Percentiles rank a stretch among this genome's conserved stretches.
These are phyloP conservation scores for Cnidoscolus chayamansa DNA, from an alignment of 441 rosid genomes.

Conservation along the genomic window DNA sequence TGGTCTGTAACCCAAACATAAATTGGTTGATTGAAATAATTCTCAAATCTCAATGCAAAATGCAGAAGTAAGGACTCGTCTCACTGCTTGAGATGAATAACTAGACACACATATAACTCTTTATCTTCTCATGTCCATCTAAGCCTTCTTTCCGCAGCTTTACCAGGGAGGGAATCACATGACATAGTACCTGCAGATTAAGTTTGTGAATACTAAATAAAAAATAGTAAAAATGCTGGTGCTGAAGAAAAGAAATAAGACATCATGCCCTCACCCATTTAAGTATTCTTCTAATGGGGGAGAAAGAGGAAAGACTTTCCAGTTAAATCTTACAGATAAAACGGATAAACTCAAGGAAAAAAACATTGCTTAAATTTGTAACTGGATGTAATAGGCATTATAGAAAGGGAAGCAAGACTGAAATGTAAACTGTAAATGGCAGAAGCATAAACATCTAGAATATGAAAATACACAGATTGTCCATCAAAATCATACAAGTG, in stretches of 20 bases:
- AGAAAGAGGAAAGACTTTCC: not conserved
- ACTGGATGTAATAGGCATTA: not conserved
- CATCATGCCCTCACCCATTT: not conserved
- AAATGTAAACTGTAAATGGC: not conserved
- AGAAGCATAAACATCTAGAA: not conserved
- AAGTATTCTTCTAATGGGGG: not conserved
- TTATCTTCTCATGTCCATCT: slow-evolving; percentile 95
- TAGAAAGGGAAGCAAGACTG: not conserved
- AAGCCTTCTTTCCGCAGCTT: slow-evolving; percentile 95
- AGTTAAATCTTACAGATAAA: not conserved
- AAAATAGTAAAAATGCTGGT: not conserved
- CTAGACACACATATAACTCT: slow-evolving; percentile 97
- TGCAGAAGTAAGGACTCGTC: slow-evolving; percentile 43
- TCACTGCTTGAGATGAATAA: slow-evolving; percentile 67
- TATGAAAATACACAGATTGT: not conserved
- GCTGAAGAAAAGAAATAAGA: not conserved
- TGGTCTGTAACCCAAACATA: slow-evolving; percentile 17
- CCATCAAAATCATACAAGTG: not conserved
- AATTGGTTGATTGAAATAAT: not conserved
- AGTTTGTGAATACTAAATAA: slow-evolving; percentile 13
- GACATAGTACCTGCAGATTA: slow-evolving; percentile 69
- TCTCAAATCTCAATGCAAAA: slow-evolving; percentile 7
- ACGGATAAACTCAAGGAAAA: not conserved
- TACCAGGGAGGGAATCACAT: slow-evolving; percentile 80
- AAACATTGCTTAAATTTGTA: not conserved